Conservation (phyloP, 331 rosid species). For the Erythrophleum ivorense region DNA sequence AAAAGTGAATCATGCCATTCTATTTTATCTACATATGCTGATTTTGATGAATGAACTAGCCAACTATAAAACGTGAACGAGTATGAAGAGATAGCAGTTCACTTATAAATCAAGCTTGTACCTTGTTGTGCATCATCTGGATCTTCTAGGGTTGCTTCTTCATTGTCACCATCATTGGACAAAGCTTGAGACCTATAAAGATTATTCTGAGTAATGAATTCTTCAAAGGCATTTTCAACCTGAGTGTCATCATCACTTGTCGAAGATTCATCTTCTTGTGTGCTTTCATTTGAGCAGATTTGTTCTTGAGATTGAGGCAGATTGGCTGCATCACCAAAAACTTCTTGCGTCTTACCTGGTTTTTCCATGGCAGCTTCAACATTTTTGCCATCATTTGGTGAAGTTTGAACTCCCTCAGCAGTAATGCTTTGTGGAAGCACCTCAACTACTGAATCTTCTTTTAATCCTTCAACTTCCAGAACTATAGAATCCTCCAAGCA, state of each 20-base stretch:
- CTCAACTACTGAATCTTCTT: slow-evolving; percentile 38
- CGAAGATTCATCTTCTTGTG: slow-evolving; percentile 51
- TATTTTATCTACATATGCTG: background rate
- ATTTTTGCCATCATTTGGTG: slow-evolving; percentile 29
- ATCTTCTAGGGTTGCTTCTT: slow-evolving; percentile 42
- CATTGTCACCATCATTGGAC: slow-evolving; percentile 31
- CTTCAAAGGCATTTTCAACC: slow-evolving; percentile 43
- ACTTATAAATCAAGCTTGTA: slow-evolving; percentile 41
- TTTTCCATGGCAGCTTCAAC: slow-evolving; percentile 41
- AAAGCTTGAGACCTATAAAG: slow-evolving; percentile 39
- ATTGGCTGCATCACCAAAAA: slow-evolving; percentile 44
- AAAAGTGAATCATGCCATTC: slow-evolving; percentile 1
- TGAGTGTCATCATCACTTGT: slow-evolving; percentile 53
- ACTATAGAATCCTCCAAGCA: slow-evolving; percentile 30
- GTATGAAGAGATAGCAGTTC: background rate
- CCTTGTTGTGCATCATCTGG: slow-evolving; percentile 44
- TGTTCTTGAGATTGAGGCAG: slow-evolving; percentile 42
- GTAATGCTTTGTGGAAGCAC: slow-evolving; percentile 27
- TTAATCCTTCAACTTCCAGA: slow-evolving; percentile 34
- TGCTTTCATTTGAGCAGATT: slow-evolving; percentile 29
- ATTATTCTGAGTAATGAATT: slow-evolving; percentile 51
- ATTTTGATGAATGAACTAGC: slow-evolving; percentile 27
- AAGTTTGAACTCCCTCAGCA: slow-evolving; percentile 38
- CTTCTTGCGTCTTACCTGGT: slow-evolving; percentile 28
- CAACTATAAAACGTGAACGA: background rate